These are phyloP conservation scores for Leishmania guyanensis DNA, from an alignment of 208 protist species.

Conservation along the genomic window DNA sequence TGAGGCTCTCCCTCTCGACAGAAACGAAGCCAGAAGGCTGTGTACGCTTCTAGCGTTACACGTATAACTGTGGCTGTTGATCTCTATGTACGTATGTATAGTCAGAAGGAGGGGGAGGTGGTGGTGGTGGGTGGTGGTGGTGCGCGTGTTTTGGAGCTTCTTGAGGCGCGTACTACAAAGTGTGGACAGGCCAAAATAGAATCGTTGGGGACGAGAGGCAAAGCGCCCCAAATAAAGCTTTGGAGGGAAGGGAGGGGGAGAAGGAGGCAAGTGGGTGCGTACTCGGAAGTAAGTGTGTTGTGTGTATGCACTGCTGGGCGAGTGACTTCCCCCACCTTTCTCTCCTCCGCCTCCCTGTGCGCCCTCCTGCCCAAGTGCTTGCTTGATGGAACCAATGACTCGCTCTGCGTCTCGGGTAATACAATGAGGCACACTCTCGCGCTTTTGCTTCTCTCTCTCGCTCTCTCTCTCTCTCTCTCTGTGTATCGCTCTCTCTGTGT, in stretches of 20 bases:
- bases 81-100: constrained; percentile 32
- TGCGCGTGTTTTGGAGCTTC: too few relatives aligned
- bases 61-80: neutral
- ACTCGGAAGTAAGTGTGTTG: neutral
- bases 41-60: neutral
- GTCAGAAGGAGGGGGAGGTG: neutral
- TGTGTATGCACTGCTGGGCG: neutral
- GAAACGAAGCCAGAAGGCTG: neutral
- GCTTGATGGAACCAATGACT: neutral
- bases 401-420: neutral
- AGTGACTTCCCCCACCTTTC: neutral
- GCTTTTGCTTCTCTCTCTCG: neutral
- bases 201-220: neutral
- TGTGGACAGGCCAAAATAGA: too few relatives aligned
- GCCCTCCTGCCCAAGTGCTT: neutral
- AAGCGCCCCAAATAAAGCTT: neutral
- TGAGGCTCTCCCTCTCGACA: neutral
- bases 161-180: too few relatives aligned
- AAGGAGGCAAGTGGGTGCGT: neutral
- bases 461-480: neutral
- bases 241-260: neutral
- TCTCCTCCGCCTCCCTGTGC: neutral
- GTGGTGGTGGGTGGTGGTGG: too few relatives aligned
- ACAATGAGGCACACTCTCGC: neutral
- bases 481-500: neutral